Base-by-base conservation (phyloP, 2,329 filamentous ascomycete species). In the Fusarium setosum region DNA sequence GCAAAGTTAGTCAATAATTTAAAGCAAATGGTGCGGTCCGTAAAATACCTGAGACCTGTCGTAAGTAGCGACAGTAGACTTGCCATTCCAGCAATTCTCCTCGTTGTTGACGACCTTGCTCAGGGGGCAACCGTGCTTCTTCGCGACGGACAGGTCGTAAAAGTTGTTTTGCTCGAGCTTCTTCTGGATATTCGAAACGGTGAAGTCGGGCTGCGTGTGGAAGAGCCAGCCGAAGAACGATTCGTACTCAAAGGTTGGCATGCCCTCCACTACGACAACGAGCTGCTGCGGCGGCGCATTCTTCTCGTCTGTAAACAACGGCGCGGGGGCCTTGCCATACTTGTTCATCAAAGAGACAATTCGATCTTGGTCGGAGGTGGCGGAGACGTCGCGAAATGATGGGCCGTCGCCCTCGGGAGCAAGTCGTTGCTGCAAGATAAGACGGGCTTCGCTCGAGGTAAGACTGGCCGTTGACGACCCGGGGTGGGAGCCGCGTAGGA, bases 401-500 rank as follows among this genome's bases (percentile, higher is more conserved):
- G 82, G 81, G 63, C 81, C 84, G 71, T 81, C 81, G 70, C 81
- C 78, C 31, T 79, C 75, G 55, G 80, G 78, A 17, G 81, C 81
- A 58, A 88, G 76, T 50, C 88, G 84, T 73, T 88, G 86, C 12
- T 88, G 82, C 45, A 90, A 75, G 70, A 90, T 81, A 60, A 89
- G 81, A 72, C 85, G 82, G 58, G 84, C 86, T 73, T 88, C 78
- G 74, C 84, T 81, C 68, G 82, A 81, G 47, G 84, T 81, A 68
- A 88, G 75, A 42, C 80, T 79, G 50, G 82, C 77, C 44, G 79
- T 71, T 29, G 76, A 67, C 60, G 61, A 60, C 38, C 72, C 69
- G 44, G 69, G 65, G 40, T 74, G 72, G 62, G 69, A 69, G 56
- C 70, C 60, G 53, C 76, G 79, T 48, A 88, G 78, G 57, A 89